A percentile compares a stretch with the other conserved stretches of the same genome.
phyloP scores from a whole-genome alignment of 2,329 filamentous ascomycete species.

The Phoma sp. region DNA sequence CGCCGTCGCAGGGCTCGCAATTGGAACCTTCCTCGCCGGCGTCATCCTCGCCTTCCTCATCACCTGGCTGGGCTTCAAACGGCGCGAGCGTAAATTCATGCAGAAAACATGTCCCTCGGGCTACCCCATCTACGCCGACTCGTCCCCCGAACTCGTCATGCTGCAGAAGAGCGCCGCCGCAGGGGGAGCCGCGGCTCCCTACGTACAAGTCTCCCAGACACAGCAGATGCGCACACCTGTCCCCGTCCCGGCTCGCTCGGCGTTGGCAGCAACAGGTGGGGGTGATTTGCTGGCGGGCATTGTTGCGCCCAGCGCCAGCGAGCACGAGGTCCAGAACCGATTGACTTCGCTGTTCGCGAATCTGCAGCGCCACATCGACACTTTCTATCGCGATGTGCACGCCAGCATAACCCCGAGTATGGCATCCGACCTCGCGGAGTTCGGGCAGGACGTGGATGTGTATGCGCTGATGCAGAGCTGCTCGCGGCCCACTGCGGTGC shows the following conservation, averaged over 20 bases:
- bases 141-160: slow-evolving; percentile 33
- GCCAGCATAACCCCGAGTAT: slow-evolving; percentile 43
- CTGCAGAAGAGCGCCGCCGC: slow-evolving; percentile 25
- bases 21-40: slow-evolving; percentile 27
- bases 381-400: slow-evolving; percentile 44
- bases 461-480: slow-evolving; percentile 33
- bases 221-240: slow-evolving; percentile 19
- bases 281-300: slow-evolving; percentile 27
- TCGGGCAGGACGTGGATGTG: slow-evolving; percentile 33
- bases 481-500: slow-evolving; percentile 32
- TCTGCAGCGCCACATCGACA: slow-evolving; percentile 38
- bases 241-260: slow-evolving; percentile 1
- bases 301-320: slow-evolving; percentile 33
- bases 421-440: slow-evolving; percentile 35
- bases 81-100: slow-evolving; percentile 20
- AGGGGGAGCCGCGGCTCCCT: slow-evolving; percentile 19
- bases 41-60: slow-evolving; percentile 36
- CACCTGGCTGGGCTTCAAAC: slow-evolving; percentile 40
- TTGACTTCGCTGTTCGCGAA: slow-evolving; percentile 33
- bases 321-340: slow-evolving; percentile 26
- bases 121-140: slow-evolving; percentile 26
- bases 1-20: slow-evolving; percentile 14
- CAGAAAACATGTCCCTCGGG: slow-evolving; percentile 8
- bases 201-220: slow-evolving; percentile 37
- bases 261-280: background rate